Evolutionary conservation across 139 green algal species (phyloP).

Genomic region (Chlamydomonas applanata): DNA sequence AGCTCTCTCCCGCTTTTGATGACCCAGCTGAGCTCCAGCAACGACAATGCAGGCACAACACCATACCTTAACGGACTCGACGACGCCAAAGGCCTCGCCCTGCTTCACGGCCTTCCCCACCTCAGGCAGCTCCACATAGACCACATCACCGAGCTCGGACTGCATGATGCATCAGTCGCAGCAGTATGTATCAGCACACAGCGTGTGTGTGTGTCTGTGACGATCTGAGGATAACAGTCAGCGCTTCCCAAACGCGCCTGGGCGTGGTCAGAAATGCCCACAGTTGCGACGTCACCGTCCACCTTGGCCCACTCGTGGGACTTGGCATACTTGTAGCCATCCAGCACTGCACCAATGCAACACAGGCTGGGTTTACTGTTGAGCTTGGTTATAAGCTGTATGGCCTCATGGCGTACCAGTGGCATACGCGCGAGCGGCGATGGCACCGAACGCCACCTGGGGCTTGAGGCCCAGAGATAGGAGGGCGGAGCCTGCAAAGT

Average conservation of each 20-base stretch:
- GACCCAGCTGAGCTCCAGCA: background rate
- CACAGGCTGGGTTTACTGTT: background rate
- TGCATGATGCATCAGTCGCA: conserved; percentile 31
- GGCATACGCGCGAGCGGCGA: conserved; percentile 7
- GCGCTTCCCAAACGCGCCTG: conserved; percentile 64
- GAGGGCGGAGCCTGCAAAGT: conserved; percentile 14
- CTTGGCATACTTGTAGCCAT: conserved; percentile 72
- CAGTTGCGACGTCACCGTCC: conserved; percentile 79
- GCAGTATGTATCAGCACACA: background rate
- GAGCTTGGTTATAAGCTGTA: background rate
- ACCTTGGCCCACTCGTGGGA: conserved; percentile 90
- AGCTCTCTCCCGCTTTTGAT: background rate
- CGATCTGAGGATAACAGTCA: background rate
- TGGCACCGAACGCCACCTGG: conserved; percentile 1
- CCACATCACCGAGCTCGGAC: conserved; percentile 92
- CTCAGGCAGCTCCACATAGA: conserved; percentile 97
- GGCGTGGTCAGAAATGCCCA: conserved; percentile 96
- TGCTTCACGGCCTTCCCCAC: conserved; percentile 81
- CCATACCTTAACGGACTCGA: conserved; percentile 96
- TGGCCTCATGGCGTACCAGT: conserved; percentile 12
- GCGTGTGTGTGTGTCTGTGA: background rate
- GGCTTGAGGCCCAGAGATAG: conserved; percentile 25
- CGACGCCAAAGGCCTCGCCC: conserved; percentile 89
- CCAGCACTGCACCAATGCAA: conserved; percentile 47
- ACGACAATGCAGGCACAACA: background rate